Conservation (phyloP, 2,329 filamentous ascomycete genomes). For the Fusarium continuum region DNA sequence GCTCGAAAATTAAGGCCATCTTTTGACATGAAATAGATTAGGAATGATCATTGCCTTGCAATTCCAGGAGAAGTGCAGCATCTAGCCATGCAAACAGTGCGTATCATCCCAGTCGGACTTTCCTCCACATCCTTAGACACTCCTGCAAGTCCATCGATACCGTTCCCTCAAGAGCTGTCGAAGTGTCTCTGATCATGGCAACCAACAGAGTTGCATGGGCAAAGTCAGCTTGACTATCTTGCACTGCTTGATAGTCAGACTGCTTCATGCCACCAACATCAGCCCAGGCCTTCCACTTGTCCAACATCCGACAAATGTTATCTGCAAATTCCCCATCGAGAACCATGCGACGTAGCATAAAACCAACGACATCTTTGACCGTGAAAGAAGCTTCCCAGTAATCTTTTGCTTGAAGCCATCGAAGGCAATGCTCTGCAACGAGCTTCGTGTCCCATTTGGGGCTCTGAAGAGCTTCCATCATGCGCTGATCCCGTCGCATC, state of each 20-base stretch:
- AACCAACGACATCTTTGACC: conserved; percentile 56
- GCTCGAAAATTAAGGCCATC: too few species aligned
- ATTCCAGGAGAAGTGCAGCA: not conserved
- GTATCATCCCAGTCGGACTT: conserved; percentile 58
- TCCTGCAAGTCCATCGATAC: conserved; percentile 64
- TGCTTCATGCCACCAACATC: conserved; percentile 64
- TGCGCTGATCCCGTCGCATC: conserved; percentile 57
- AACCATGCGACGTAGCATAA: conserved; percentile 62
- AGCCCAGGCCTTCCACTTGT: conserved; percentile 63
- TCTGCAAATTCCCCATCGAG: conserved; percentile 56
- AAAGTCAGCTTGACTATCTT: conserved; percentile 54
- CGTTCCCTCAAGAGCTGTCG: conserved; percentile 57
- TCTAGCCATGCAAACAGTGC: not conserved
- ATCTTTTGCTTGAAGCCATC: conserved; percentile 53
- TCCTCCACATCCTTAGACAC: conserved; percentile 63
- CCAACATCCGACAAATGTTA: conserved; percentile 55
- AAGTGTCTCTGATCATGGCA: conserved; percentile 57
- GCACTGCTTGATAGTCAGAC: conserved; percentile 54
- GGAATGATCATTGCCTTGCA: too few species aligned
- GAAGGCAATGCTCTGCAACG: conserved; percentile 56
- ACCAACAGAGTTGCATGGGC: conserved; percentile 59
- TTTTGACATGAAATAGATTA: too few species aligned
- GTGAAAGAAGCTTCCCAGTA: conserved; percentile 39
- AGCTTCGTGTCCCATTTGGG: conserved; percentile 61
- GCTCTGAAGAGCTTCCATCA: conserved; percentile 62